Evolutionary conservation across 208 protist species (phyloP).

Genomic region (Wallacemonas sp.): DNA sequence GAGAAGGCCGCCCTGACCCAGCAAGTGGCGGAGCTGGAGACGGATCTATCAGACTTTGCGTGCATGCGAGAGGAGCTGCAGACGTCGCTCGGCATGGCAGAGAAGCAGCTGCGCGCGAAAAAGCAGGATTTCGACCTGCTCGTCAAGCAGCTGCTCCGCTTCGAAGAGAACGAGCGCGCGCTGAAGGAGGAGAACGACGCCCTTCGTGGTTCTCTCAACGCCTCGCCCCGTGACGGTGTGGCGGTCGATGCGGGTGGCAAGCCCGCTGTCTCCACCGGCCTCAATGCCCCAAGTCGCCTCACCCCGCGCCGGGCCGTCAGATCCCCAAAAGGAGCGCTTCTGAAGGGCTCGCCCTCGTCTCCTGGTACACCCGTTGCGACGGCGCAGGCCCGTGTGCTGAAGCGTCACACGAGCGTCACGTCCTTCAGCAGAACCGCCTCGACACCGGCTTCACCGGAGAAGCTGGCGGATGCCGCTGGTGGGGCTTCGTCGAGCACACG

Average conservation of each 20-base stretch:
- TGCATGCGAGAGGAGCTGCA: slow-evolving; percentile 62
- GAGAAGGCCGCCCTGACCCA: slow-evolving; percentile 25
- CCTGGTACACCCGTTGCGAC: not conserved
- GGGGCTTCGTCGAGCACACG: too few species aligned
- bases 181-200: slow-evolving; percentile 17
- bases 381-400: slow-evolving; percentile 23
- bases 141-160: slow-evolving; percentile 43
- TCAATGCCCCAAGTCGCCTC: slow-evolving; percentile 9
- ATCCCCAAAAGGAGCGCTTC: not conserved
- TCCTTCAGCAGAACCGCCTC: slow-evolving; percentile 22
- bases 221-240: not conserved
- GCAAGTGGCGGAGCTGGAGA: slow-evolving; percentile 62
- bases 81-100: slow-evolving; percentile 35
- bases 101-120: slow-evolving; percentile 54
- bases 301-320: slow-evolving; percentile 4
- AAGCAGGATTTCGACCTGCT: slow-evolving; percentile 57
- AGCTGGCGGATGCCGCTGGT: too few species aligned
- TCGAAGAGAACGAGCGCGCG: slow-evolving; percentile 47
- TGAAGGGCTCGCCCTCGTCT: slow-evolving; percentile 1
- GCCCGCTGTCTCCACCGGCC: not conserved
- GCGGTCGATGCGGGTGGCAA: not conserved
- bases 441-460: slow-evolving; percentile 5
- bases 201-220: slow-evolving; percentile 7
- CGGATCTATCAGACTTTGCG: slow-evolving; percentile 60
- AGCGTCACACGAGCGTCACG: slow-evolving; percentile 16